Evolutionary conservation across 257 asterid genomes (phyloP), one percentile per base, ranked within the genome.

Genomic region (Cinchona pubescens): DNA sequence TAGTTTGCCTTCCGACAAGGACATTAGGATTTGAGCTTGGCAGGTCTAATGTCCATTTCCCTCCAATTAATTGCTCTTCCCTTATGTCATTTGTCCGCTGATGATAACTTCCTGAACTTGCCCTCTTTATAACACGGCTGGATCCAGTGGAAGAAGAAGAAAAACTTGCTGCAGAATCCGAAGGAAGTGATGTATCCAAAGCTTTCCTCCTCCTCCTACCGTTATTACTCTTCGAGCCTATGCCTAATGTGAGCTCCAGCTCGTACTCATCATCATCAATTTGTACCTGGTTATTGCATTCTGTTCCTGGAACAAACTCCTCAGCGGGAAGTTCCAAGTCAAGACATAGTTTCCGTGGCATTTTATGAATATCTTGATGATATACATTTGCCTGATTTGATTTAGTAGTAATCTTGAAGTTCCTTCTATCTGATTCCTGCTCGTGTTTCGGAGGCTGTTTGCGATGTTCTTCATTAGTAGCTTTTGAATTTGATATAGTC

Each of bases 221-320:
- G 45, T 84, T n/a, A n/a, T n/a, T 87, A 65, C 89, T 86, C 29
- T 82, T 82, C 42, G 93, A 87, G 38, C 97, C n/a, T n/a, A 92
- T 68, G 48, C 99, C 97, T 59, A 94, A 76, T n/a, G 97, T 94
- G 69, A 94, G 90, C 88, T 92, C 99, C 13, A 94, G 88, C 75
- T 94, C 96, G 27, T 69, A 73, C 56, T 88, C 78, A 18, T 86
- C 88, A n/a, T n/a, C n/a, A 38, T 79, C 90, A 40, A 63, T 43
- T 23, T 75, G 78, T 19, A 37, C 68, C 23, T 61, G 67, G 5
- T 43, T 69, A 43, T 79, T 71, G 7, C 76, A 69, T 12, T 37
- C 79, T 70, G 78, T 55, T 76, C 74, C 81, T 2, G 67, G 67
- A 67, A 59, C 29, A 27, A 71, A 56, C 37, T 79, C 87, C 19